Conservation (phyloP, 2,329 filamentous ascomycete species). For the Tolypocladium tropicale region DNA sequence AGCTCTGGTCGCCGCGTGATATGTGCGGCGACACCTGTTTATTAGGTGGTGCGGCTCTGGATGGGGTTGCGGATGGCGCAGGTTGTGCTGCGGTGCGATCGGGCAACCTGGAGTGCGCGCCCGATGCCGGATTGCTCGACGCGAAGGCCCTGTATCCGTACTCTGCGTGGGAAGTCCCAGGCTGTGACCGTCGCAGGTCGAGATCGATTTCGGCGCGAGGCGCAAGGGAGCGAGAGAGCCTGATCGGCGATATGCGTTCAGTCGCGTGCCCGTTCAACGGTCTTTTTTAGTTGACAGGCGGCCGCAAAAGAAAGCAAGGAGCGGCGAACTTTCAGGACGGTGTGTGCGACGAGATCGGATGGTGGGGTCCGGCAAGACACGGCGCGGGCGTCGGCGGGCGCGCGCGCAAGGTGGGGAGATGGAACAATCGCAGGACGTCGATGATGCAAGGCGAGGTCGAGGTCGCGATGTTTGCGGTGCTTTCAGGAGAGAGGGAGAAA, state of each 20-base stretch:
- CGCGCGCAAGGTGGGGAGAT: neutral
- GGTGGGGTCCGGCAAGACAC: constrained; percentile 2
- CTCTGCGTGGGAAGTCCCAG: neutral
- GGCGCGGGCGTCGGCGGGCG: constrained; percentile 2
- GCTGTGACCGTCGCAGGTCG: neutral
- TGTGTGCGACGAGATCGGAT: constrained; percentile 1
- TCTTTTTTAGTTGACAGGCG: neutral
- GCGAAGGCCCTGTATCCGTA: neutral
- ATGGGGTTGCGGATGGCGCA: neutral
- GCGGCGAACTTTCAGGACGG: neutral
- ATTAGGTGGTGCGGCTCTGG: neutral
- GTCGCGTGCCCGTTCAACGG: neutral
- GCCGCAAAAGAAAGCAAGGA: constrained; percentile 1
- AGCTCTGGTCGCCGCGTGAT: neutral
- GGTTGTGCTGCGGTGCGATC: neutral
- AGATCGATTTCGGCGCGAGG: neutral
- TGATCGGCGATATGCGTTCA: neutral
- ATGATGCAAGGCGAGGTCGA: neutral
- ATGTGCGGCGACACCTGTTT: neutral
- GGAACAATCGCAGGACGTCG: neutral
- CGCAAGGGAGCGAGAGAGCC: neutral
- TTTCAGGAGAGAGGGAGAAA: neutral
- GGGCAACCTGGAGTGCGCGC: neutral
- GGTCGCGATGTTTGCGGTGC: neutral
- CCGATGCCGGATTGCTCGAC: neutral